phyloP scores from a whole-genome alignment of 1,284 basidiomycete species.

The Inonotus obliquus region DNA sequence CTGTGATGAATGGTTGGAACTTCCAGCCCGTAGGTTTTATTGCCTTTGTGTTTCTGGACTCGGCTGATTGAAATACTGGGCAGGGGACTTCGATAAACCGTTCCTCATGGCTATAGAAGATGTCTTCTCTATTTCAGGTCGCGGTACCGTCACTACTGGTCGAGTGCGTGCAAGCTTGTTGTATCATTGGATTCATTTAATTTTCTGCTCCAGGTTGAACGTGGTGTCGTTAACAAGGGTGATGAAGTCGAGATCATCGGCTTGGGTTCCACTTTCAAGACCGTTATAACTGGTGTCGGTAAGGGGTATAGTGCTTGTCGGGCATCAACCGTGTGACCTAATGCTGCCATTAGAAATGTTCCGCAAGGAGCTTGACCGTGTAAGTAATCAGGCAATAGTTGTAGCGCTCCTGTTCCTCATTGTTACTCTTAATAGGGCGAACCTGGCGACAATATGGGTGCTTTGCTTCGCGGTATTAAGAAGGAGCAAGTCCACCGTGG shows the following conservation, averaged over 20 bases:
- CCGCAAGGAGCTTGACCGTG: slow-evolving; percentile 98
- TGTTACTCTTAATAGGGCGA: slow-evolving; percentile 58
- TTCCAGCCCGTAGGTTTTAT: slow-evolving; percentile 73
- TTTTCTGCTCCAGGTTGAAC: slow-evolving; percentile 66
- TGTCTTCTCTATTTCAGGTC: slow-evolving; percentile 96
- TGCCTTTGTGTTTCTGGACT: not conserved
- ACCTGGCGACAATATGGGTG: slow-evolving; percentile 99
- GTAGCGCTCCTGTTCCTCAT: not conserved
- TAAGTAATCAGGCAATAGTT: slow-evolving; percentile 30
- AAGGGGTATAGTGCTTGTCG: slow-evolving; percentile 25
- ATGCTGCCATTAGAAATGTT: slow-evolving; percentile 78
- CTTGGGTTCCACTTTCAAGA: slow-evolving; percentile 82
- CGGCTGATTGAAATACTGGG: not conserved
- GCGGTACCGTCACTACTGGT: slow-evolving; percentile 97
- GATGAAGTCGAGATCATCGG: slow-evolving; percentile 94
- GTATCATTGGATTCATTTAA: not conserved
- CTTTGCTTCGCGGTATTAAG: slow-evolving; percentile 94
- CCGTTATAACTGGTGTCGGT: slow-evolving; percentile 95
- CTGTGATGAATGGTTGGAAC: slow-evolving; percentile 94
- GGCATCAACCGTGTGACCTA: not conserved
- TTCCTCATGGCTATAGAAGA: slow-evolving; percentile 98
- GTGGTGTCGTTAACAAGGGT: slow-evolving; percentile 90
- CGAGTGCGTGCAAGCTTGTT: slow-evolving; percentile 46
- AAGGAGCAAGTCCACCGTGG: slow-evolving; percentile 95
- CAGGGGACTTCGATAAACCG: slow-evolving; percentile 95